Conservation (phyloP, 2,329 filamentous ascomycete genomes). For the Graphium sp. region DNA sequence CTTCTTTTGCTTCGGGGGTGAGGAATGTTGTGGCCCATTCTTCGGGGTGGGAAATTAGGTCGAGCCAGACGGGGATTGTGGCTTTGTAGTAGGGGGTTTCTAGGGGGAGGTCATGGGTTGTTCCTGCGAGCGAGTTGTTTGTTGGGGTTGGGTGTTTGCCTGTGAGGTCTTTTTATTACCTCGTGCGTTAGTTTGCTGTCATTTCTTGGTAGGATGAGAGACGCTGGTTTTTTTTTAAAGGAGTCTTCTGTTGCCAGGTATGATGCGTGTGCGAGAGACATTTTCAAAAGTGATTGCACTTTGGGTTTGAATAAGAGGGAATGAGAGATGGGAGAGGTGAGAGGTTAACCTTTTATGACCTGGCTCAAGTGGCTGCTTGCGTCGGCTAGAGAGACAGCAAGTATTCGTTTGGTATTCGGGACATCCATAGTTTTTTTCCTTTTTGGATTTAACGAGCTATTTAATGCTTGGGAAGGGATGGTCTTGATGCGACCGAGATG, state of each 20-base stretch:
- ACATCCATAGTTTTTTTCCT: slow-evolving; percentile 16
- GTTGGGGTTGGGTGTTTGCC: slow-evolving; percentile 22
- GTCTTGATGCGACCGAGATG: too few species aligned
- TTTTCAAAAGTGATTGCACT: too few species aligned
- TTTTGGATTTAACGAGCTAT: not conserved
- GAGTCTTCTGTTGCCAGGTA: too few species aligned
- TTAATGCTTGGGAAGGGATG: not conserved
- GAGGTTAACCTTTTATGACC: slow-evolving; percentile 32
- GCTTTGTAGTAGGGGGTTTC: slow-evolving; percentile 45
- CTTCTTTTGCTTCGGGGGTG: slow-evolving; percentile 42
- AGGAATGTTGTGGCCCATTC: slow-evolving; percentile 42
- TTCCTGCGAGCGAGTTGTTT: slow-evolving; percentile 33
- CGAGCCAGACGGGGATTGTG: slow-evolving; percentile 49
- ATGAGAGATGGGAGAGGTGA: not conserved
- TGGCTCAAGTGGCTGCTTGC: slow-evolving; percentile 26
- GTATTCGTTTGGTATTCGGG: slow-evolving; percentile 34
- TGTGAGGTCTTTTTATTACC: slow-evolving; percentile 27
- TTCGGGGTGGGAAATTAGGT: slow-evolving; percentile 25
- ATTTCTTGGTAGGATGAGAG: slow-evolving; percentile 5
- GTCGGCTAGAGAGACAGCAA: slow-evolving; percentile 35
- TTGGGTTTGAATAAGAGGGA: not conserved
- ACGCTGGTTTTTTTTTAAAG: too few species aligned
- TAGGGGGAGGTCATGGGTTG: slow-evolving; percentile 36
- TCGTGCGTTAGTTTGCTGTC: not conserved
- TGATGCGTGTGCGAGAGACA: too few species aligned